These are phyloP conservation scores for Vicia villosa DNA, from an alignment of 306 rosid species.

Conservation along the genomic window DNA sequence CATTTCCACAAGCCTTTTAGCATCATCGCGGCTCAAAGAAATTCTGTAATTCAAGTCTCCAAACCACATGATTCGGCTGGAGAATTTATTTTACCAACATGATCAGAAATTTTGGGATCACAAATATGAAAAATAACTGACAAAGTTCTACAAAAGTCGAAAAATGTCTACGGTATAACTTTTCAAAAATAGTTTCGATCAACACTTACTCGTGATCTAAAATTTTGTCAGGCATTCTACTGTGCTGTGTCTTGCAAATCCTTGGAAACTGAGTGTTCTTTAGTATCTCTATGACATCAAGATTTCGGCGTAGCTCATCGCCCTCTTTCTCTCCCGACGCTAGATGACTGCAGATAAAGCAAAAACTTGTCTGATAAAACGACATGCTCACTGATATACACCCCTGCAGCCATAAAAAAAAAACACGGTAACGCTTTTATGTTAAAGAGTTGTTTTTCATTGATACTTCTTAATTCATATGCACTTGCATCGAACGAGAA, in stretches of 20 bases:
- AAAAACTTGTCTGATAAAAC: constrained; percentile 61
- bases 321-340: constrained; percentile 85
- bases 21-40: constrained; percentile 74
- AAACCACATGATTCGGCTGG: constrained; percentile 90
- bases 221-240: constrained; percentile 78
- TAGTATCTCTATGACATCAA: constrained; percentile 70
- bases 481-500: not conserved
- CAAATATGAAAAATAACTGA: constrained; percentile 7
- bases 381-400: constrained; percentile 83
- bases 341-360: constrained; percentile 78
- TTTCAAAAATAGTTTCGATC: constrained; percentile 29
- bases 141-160: not conserved
- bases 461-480: not conserved
- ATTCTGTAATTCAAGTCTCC: constrained; percentile 98
- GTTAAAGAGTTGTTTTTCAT: not conserved
- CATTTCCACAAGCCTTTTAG: constrained; percentile 65
- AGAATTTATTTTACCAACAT: constrained; percentile 17
- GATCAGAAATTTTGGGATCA: too few species aligned
- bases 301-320: constrained; percentile 66
- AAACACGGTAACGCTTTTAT: not conserved
- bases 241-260: constrained; percentile 53
- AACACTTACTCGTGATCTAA: constrained; percentile 82
- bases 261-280: constrained; percentile 72
- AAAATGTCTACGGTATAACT: constrained; percentile 9
- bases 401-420: constrained; percentile 58